These are phyloP conservation scores for Penicillium occitanis DNA, from an alignment of 2,329 filamentous ascomycete genomes.

Conservation along the genomic window DNA sequence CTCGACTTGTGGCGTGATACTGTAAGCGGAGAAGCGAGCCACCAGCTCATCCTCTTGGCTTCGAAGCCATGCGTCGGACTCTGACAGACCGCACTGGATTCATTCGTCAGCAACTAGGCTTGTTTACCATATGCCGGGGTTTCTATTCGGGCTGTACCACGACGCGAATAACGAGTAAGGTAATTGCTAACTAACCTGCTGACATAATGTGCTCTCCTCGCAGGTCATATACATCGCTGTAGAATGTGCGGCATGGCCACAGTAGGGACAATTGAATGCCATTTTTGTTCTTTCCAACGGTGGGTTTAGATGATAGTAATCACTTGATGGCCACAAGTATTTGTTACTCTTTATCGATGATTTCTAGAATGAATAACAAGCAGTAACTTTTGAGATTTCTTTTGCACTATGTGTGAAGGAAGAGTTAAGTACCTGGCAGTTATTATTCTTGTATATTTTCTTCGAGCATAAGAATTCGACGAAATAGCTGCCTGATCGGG, in stretches of 20 bases:
- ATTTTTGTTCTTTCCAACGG: background rate
- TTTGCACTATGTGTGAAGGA: too few relatives aligned
- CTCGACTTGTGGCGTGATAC: slow-evolving; percentile 9
- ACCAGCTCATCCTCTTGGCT: slow-evolving; percentile 20
- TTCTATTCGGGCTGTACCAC: too few relatives aligned
- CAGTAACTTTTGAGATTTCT: background rate
- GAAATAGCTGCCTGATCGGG: slow-evolving; percentile 22
- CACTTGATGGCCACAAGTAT: background rate
- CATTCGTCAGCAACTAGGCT: background rate
- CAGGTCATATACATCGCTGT: slow-evolving; percentile 13
- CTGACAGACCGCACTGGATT: slow-evolving; percentile 18
- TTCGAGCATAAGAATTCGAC: background rate
- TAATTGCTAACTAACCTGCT: slow-evolving; percentile 18
- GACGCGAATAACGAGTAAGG: background rate
- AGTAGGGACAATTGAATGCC: slow-evolving; percentile 21
- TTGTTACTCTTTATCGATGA: background rate
- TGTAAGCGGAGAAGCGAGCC: slow-evolving; percentile 18
- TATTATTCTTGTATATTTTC: background rate
- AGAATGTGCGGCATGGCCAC: slow-evolving; percentile 14
- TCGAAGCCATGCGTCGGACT: slow-evolving; percentile 18
- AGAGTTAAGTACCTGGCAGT: background rate
- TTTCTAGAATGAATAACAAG: background rate
- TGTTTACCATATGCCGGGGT: background rate
- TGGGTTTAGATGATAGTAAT: background rate
- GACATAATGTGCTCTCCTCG: slow-evolving; percentile 15